Base-by-base conservation (phyloP, 2,329 filamentous ascomycete genomes). In the Cordyceps fumosorosea region DNA sequence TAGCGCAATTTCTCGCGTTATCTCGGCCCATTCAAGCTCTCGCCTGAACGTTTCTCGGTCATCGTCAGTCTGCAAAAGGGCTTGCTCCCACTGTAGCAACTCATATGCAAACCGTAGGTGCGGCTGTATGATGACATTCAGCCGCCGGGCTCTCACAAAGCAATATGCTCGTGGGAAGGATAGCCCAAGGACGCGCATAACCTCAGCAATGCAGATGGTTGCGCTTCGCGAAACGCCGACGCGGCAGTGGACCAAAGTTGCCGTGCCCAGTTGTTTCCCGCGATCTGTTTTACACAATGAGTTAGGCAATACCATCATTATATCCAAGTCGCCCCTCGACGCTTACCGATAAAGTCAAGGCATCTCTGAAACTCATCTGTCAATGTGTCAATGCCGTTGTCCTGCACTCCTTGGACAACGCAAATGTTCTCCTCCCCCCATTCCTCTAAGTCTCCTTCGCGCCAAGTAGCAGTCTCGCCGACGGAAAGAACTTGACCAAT, bases 91-190 rank as follows among this genome's bases (percentile, higher is more conserved):
- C 74, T 96, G 96, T 56, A 99, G 81, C 34, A 99, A 83, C 76
- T 99, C 95, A 71, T 98, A 96, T 67, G 90, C 89, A 76, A 99
- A 99, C 63, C 91, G 85, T 62, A 99, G 81, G 77, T 99, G 93
- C 14, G 95, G 95, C 74, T 99, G 95, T 66, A 99, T 98, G 66
- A 99, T 99, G 58, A 99, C 95, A 71, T 99, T 99, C 54, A 99
- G 80, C 64, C 95, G 84, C 59, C 95, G 85, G 22, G 95, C 95
- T 37, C 95, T 88, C 44, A 99, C 95, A 74, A 93, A 98, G 74
- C 95, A 98, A 75, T 99, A 99, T 63, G 95, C 95, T 61, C 90
- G 84, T 14, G 95, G 92, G 69, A 98, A 93, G 0, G 91, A 95
- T 66, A 97, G 77, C 24, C 85, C 81, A 68, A 91, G 76, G 29